These are phyloP conservation scores for Coemansia sp. DNA, from an alignment of 192 early-diverging fungal species.

Conservation along the genomic window DNA sequence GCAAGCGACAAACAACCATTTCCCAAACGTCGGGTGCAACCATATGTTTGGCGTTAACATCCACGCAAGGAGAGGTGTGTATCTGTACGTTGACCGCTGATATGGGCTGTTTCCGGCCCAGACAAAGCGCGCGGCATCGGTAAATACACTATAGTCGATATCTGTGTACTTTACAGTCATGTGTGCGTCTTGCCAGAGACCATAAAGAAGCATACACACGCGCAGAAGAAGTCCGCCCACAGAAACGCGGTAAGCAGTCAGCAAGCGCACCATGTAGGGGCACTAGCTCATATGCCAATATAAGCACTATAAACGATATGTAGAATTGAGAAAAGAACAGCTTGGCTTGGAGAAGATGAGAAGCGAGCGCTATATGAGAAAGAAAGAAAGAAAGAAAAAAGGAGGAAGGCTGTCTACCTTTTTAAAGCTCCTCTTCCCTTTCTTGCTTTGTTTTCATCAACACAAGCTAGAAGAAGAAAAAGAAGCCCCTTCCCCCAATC, in stretches of 20 bases:
- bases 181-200: slow-evolving; percentile 84
- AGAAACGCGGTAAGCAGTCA: slow-evolving; percentile 38
- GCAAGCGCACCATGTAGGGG: slow-evolving; percentile 12
- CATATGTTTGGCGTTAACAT: slow-evolving; percentile 82
- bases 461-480: too few species aligned
- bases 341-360: not conserved
- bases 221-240: slow-evolving; percentile 59
- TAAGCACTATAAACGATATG: not conserved
- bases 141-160: slow-evolving; percentile 96
- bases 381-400: not conserved
- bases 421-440: not conserved
- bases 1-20: slow-evolving; percentile 83
- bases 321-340: not conserved
- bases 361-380: not conserved
- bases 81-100: slow-evolving; percentile 90
- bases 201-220: slow-evolving; percentile 73
- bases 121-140: slow-evolving; percentile 87
- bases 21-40: slow-evolving; percentile 78
- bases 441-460: not conserved
- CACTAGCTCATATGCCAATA: not conserved
- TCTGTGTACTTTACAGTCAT: slow-evolving; percentile 97
- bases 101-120: slow-evolving; percentile 78
- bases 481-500: not conserved
- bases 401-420: too few species aligned
- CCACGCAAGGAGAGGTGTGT: slow-evolving; percentile 94